Evolutionary conservation across 331 rosid genomes (phyloP).

Genomic region (Arachis monticola): DNA sequence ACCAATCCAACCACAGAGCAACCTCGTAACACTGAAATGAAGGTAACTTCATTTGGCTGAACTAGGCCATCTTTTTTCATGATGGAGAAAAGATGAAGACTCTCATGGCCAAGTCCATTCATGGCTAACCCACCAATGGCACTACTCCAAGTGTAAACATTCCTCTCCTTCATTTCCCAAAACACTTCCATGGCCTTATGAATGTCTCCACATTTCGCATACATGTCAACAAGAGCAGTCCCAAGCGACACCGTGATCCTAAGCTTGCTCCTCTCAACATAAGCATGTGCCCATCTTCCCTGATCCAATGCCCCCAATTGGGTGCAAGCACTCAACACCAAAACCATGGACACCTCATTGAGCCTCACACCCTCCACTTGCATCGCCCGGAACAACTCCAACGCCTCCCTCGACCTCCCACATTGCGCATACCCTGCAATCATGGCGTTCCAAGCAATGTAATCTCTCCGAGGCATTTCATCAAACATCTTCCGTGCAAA

Average conservation of each 20-base stretch:
- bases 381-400: conserved; percentile 53
- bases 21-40: conserved; percentile 51
- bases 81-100: conserved; percentile 48
- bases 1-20: conserved; percentile 65
- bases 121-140: conserved; percentile 60
- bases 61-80: conserved; percentile 49
- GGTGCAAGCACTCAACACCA: conserved; percentile 49
- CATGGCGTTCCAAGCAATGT: conserved; percentile 57
- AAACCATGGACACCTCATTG: conserved; percentile 57
- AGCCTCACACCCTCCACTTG: conserved; percentile 55
- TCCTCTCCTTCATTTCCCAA: conserved; percentile 59
- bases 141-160: conserved; percentile 59
- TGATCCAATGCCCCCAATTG: conserved; percentile 60
- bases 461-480: conserved; percentile 51
- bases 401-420: conserved; percentile 53
- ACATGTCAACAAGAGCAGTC: conserved; percentile 60
- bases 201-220: conserved; percentile 55
- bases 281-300: conserved; percentile 62
- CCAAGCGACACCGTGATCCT: conserved; percentile 49
- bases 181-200: conserved; percentile 62
- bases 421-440: conserved; percentile 52
- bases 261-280: conserved; percentile 50
- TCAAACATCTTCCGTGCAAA: conserved; percentile 58
- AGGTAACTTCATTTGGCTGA: conserved; percentile 51
- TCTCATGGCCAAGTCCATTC: conserved; percentile 56